Base-by-base conservation (phyloP, 1,284 basidiomycete genomes). In the Phylloboletellus chloephorus region DNA sequence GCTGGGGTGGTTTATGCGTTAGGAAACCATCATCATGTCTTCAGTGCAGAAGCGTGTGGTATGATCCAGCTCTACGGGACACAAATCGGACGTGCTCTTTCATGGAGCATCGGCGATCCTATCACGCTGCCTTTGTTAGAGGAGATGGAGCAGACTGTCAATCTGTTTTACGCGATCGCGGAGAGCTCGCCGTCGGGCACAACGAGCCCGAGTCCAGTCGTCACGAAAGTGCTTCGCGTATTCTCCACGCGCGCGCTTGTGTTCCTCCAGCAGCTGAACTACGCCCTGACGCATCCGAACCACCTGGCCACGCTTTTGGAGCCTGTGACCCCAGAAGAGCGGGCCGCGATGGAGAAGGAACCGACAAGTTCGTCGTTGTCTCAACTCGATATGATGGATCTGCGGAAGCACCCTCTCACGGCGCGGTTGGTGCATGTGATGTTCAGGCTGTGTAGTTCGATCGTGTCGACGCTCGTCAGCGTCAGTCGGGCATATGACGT, bases 261-360 rank as follows among this genome's bases (percentile, higher is more conserved):
- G 25, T 74, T 94, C n/a, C 68, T 98, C 0, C 88, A 91, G 57
- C 86, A 92, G 47, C 64, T 95, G 43, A 91, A 91, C 57, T 92
- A 93, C 53, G 87, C 90, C 0, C 71, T 95, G 39, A 85, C 88
- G 1, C 93, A 96, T 64, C 92, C 94, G 6, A 86, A 91, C 52
- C 84, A 90, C 51, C 74, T 96, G 15, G 78, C 82, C 0, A 82
- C 80, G 43, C 68, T 91, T 28, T 71, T 95, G 46, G 88, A 93
- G 47, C 83, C 88, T 3, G 69, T 86, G n/a, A 83, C 83, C 0
- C 60, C 73, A 2, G 85, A 86, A n/a, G 90, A 94, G 50, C 73
- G 80, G 28, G 58, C 65, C 0, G 72, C 73, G 48, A 66, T 82
- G 32, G 89, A 90, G 58, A 76, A 79, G 42, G 79, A 79, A 31